A percentile compares a stretch with the other conserved stretches of the same genome.
These are phyloP conservation scores for Sporothrix pseudoabietina DNA, from an alignment of 2,329 filamentous ascomycete genomes.

Conservation along the genomic window DNA sequence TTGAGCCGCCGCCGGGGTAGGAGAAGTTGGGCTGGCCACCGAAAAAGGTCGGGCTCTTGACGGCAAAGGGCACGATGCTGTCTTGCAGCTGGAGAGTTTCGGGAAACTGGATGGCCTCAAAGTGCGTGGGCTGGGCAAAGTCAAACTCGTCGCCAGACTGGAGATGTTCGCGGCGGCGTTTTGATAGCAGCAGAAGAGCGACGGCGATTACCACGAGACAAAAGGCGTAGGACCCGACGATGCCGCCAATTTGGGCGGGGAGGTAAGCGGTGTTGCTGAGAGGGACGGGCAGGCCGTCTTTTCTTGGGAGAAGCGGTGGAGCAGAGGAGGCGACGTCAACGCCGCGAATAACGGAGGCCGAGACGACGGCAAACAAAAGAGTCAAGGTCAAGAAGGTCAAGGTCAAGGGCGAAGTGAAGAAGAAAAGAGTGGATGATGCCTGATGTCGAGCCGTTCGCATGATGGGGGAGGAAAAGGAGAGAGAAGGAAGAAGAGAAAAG, in stretches of 20 bases:
- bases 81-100: constrained; percentile 37
- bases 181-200: constrained; percentile 62
- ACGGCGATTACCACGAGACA: constrained; percentile 74
- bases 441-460: constrained; percentile 45
- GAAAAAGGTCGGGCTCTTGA: constrained; percentile 40
- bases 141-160: constrained; percentile 56
- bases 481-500: neutral
- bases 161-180: constrained; percentile 56
- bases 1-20: constrained; percentile 56
- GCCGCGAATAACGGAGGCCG: constrained; percentile 37
- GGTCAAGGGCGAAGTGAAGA: constrained; percentile 20
- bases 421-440: constrained; percentile 18
- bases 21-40: constrained; percentile 49
- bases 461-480: constrained; percentile 38
- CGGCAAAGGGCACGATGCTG: constrained; percentile 38
- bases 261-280: constrained; percentile 65
- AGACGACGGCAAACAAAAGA: constrained; percentile 29
- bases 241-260: constrained; percentile 79
- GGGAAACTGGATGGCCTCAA: constrained; percentile 37
- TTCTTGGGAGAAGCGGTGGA: constrained; percentile 43
- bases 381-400: constrained; percentile 14
- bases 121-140: constrained; percentile 37
- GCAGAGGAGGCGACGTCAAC: constrained; percentile 53
- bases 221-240: constrained; percentile 80
- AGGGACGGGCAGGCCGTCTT: constrained; percentile 55